phyloP scores from a whole-genome alignment of 345 rosid genomes.

The Eucalyptus cladocalyx region DNA sequence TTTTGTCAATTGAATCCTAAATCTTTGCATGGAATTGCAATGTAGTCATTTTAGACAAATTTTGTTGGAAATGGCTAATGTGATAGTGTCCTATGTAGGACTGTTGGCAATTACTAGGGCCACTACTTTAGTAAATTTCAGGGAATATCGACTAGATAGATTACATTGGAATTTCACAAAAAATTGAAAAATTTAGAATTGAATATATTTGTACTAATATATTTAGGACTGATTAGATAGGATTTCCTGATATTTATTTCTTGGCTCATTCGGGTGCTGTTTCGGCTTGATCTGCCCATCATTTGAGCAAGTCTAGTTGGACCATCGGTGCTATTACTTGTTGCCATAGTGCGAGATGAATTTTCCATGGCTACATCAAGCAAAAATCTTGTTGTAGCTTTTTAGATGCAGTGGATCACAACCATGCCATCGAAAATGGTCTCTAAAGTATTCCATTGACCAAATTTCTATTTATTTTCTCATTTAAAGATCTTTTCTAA shows the following conservation, averaged over 20 bases:
- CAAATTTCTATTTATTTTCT: neutral
- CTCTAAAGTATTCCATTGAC: neutral
- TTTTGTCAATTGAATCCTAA: neutral
- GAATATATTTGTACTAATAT: fast-evolving
- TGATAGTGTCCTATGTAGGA: neutral
- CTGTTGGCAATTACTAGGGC: neutral
- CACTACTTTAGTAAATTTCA: neutral
- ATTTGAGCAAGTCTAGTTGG: neutral
- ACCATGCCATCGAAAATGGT: neutral
- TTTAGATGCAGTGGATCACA: neutral
- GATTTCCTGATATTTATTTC: neutral
- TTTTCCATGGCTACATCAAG: neutral
- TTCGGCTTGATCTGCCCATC: neutral
- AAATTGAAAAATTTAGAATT: neutral
- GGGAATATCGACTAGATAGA: neutral
- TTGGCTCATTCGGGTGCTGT: neutral
- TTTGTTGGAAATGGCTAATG: neutral
- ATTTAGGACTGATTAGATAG: neutral
- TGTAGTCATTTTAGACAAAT: fast-evolving
- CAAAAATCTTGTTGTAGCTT: neutral
- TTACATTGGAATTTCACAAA: neutral
- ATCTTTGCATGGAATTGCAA: neutral
- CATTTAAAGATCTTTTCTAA: neutral
- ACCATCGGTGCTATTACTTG: neutral
- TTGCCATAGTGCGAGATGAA: neutral